Percentiles rank a stretch among this genome's conserved stretches.
phyloP scores from a whole-genome alignment of 352 stramenopile species.

The Elongisporangium anandrum region DNA sequence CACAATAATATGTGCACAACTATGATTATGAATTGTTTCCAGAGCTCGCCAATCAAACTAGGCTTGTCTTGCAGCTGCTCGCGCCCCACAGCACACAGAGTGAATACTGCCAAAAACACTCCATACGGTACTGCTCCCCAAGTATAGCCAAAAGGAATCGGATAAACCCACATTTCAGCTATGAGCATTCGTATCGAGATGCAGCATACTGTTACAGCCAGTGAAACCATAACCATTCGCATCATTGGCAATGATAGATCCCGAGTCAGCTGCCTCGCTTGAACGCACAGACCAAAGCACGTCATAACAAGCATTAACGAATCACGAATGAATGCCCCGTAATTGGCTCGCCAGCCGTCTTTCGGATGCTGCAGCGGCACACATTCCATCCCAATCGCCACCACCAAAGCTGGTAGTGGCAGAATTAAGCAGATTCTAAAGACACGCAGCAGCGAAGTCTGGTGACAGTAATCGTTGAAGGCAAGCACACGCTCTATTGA shows the following conservation, averaged over 20 bases:
- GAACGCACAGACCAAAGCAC: conserved; percentile 1
- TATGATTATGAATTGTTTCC: conserved; percentile 6
- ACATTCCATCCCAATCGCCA: background rate
- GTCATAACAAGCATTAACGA: conserved; percentile 8
- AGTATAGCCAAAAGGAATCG: conserved; percentile 18
- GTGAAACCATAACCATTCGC: conserved; percentile 4
- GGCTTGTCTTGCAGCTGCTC: background rate
- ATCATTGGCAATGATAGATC: conserved; percentile 4
- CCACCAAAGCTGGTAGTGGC: background rate
- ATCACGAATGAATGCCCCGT: conserved; percentile 15
- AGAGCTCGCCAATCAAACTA: background rate
- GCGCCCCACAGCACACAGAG: conserved; percentile 12
- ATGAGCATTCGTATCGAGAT: conserved; percentile 4
- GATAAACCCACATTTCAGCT: conserved; percentile 17
- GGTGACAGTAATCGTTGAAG: conserved; percentile 2
- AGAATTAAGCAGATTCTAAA: background rate
- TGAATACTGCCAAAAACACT: conserved; percentile 9
- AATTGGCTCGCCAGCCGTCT: conserved; percentile 19
- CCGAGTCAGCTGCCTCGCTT: conserved; percentile 6
- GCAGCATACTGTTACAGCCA: conserved; percentile 9
- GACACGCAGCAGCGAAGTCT: conserved; percentile 1
- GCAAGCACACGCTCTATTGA: conserved; percentile 5
- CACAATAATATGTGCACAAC: conserved; percentile 9
- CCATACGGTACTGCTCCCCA: conserved; percentile 12
- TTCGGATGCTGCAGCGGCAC: background rate